Percentiles rank a stretch among this genome's conserved stretches.
Conservation (phyloP, 2,329 filamentous ascomycete genomes). For the Penicillium sp. region DNA sequence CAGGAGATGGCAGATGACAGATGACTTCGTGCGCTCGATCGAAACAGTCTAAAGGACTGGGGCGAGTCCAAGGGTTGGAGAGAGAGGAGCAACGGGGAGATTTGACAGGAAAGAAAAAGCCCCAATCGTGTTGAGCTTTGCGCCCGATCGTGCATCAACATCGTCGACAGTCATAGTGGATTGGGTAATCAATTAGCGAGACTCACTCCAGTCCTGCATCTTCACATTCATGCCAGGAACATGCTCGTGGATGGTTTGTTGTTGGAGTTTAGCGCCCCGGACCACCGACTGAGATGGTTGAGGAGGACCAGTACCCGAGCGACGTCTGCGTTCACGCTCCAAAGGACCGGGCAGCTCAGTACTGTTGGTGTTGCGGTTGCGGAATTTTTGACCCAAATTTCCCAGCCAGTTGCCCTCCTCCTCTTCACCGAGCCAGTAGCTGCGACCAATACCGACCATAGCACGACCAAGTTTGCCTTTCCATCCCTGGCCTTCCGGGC, state of each 20-base stretch:
- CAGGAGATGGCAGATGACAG: not conserved
- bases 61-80: not conserved
- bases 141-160: not conserved
- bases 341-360: slow-evolving; percentile 51
- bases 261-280: slow-evolving; percentile 43
- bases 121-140: not conserved
- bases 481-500: slow-evolving; percentile 79
- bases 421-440: slow-evolving; percentile 79
- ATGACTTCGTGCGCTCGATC: not conserved
- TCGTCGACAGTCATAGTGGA: not conserved
- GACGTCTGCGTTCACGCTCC: slow-evolving; percentile 65
- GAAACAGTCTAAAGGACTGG: not conserved
- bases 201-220: slow-evolving; percentile 46
- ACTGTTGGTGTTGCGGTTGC: slow-evolving; percentile 51
- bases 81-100: not conserved
- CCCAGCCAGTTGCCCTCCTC: slow-evolving; percentile 71
- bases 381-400: slow-evolving; percentile 67
- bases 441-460: slow-evolving; percentile 75
- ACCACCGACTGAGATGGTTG: slow-evolving; percentile 47
- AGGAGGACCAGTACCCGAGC: slow-evolving; percentile 65
- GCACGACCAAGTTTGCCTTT: slow-evolving; percentile 76
- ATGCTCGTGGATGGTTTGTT: slow-evolving; percentile 42
- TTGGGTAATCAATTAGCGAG: slow-evolving; percentile 31
- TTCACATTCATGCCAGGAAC: slow-evolving; percentile 42
- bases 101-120: not conserved